Conservation (phyloP, 1,284 basidiomycete species). For the Melampsora larici-populina region DNA sequence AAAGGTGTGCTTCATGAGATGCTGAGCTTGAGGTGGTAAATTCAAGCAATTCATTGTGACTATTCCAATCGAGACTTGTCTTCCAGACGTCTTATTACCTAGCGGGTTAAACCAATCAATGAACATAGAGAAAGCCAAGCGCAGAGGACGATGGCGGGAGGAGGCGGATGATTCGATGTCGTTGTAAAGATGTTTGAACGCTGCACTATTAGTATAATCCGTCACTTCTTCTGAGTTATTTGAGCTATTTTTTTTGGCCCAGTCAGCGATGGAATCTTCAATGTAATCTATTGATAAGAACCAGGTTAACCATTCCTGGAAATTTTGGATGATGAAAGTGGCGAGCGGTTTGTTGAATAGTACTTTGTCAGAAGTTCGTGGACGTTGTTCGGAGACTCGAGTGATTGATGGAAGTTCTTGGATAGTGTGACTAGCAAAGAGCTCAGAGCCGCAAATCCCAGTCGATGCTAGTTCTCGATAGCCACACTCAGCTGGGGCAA, state of each 20-base stretch:
- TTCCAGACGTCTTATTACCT: not conserved
- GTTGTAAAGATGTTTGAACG: no score
- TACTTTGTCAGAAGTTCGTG: not conserved
- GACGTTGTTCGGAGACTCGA: not conserved
- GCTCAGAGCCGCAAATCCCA: not conserved
- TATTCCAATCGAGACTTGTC: conserved; percentile 1
- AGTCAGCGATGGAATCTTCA: no score
- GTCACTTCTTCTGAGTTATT: no score
- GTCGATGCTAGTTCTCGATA: not conserved
- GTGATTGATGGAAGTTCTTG: not conserved
- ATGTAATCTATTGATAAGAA: no score
- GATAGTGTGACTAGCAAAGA: not conserved
- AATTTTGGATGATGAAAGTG: no score
- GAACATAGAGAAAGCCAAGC: not conserved
- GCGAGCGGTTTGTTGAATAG: not conserved
- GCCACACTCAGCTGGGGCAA: not conserved
- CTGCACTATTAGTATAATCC: no score
- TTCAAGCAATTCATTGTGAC: not conserved
- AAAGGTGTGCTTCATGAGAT: not conserved
- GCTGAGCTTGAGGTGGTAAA: not conserved
- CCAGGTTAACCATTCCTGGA: no score
- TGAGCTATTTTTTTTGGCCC: no score
- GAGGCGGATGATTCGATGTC: no score
- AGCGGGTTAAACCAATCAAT: conserved; percentile 6
- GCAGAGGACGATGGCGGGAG: not conserved